Percentiles rank a stretch among this genome's conserved stretches.
Evolutionary conservation across 2,329 filamentous ascomycete genomes (phyloP).

Genomic region (Didymosphaeria variabile): DNA sequence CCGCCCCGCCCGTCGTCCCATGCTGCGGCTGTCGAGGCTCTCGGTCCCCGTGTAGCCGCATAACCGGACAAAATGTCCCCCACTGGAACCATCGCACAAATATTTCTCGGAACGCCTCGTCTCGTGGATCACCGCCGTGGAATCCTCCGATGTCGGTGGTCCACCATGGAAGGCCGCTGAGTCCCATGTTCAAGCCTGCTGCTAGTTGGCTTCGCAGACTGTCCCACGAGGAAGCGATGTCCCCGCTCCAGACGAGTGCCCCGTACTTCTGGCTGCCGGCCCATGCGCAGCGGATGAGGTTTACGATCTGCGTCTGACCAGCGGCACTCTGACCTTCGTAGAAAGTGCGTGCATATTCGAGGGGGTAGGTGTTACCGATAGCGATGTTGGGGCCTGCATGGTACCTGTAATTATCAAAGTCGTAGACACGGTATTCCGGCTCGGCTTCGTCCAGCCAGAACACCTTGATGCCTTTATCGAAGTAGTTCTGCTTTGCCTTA

Average conservation of each 20-base stretch:
- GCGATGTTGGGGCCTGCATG: conserved; percentile 62
- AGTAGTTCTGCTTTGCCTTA: conserved; percentile 68
- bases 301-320: conserved; percentile 67
- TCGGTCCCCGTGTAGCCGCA: conserved; percentile 72
- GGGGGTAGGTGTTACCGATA: conserved; percentile 69
- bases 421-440: conserved; percentile 70
- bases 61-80: conserved; percentile 72
- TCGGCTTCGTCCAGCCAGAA: conserved; percentile 78
- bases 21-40: conserved; percentile 64
- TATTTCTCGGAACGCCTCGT: conserved; percentile 67
- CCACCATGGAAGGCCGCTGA: conserved; percentile 73
- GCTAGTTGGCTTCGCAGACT: conserved; percentile 68
- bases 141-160: conserved; percentile 77
- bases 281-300: conserved; percentile 67
- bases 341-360: conserved; percentile 66
- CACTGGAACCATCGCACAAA: conserved; percentile 76
- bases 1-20: conserved; percentile 48
- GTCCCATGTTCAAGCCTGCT: conserved; percentile 72
- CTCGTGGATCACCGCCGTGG: conserved; percentile 68
- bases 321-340: conserved; percentile 65
- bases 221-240: conserved; percentile 71
- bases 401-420: conserved; percentile 74
- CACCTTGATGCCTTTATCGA: conserved; percentile 66
- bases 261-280: conserved; percentile 70
- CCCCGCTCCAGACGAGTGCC: conserved; percentile 72